Evolutionary conservation across 192 early-diverging fungal species (phyloP).

Genomic region (Cetraspora pellucida): DNA sequence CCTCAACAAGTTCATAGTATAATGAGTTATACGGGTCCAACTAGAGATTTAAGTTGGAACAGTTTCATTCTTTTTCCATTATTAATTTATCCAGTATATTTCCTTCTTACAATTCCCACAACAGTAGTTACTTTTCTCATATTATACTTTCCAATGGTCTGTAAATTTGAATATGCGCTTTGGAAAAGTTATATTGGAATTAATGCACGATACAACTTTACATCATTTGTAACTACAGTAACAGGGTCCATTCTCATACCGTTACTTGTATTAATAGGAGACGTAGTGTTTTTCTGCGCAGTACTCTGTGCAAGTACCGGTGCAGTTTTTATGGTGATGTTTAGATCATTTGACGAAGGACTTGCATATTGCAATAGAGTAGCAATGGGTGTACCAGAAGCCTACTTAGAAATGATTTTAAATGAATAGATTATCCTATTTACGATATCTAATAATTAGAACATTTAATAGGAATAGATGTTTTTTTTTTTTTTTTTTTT

Average conservation of each 20-base stretch:
- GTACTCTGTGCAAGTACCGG: not conserved
- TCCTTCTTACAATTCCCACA: not conserved
- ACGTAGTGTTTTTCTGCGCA: not conserved
- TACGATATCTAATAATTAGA: no score
- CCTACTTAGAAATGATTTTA: constrained; percentile 3
- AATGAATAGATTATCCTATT: not conserved
- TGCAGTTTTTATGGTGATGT: not conserved
- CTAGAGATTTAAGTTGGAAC: not conserved
- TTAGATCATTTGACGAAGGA: not conserved
- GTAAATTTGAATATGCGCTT: constrained; percentile 14
- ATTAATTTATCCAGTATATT: not conserved
- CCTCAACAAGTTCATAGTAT: not conserved
- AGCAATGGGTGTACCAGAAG: constrained; percentile 3
- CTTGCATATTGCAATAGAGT: constrained; percentile 5
- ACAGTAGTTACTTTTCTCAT: not conserved
- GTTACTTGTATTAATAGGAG: not conserved
- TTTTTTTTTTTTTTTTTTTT: no score
- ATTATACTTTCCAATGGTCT: not conserved
- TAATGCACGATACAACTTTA: not conserved
- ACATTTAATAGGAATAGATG: no score
- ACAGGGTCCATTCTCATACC: not conserved
- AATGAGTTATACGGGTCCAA: not conserved
- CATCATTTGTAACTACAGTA: not conserved
- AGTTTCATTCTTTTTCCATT: not conserved
- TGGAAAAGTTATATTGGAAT: not conserved